Base-by-base conservation (phyloP, 768 basidiomycete genomes). In the Podaxis carcinomalis region DNA sequence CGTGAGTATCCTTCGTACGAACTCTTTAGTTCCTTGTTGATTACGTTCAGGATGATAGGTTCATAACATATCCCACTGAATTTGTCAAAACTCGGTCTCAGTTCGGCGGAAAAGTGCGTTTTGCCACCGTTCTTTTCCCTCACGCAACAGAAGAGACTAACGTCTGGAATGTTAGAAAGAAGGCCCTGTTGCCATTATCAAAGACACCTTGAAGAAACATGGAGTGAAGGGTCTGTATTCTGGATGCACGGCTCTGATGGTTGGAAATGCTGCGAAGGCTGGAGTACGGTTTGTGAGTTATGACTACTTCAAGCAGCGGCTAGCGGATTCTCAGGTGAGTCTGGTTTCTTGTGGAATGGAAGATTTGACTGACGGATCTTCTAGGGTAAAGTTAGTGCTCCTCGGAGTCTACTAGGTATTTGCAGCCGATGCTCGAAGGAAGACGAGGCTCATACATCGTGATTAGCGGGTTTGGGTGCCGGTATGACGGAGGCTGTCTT, bases 271-370 rank as follows among this genome's bases (percentile, higher is more conserved):
- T 0, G 70, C 85, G 66, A 99, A 99, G 78, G 97, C 97, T 1
- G 97, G 95, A 3, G 95, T 99, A 39, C 82, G 97, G 46, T 99
- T 99, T 73, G 83, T 97, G 59, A 90, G 87, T 66, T 99, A 99
- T 74, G 95, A 98, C 70, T 82, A 89, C 70, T 95, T 95, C 78
- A 98, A 98, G 76, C 75, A 78, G 28, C 73, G 87, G 67, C 72
- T 99, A 49, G 91, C 90, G 47, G 94, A 98, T 72, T 68, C 85
- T 5, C 80, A 98, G 79, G 95, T 94, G 68, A 68, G 80, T 69
- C 9, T 36, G 6, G 16, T 25, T 21, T 19, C 1, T 40, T 61
- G 21, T 55, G 47, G n/a, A 35, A 7, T 23, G 53, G 37, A 25
- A 25, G n/a, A 56, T 21, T 51, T 59, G 25, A 23, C 50, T 65